phyloP scores from a whole-genome alignment of 306 rosid genomes.

The Trifolium fragiferum region DNA sequence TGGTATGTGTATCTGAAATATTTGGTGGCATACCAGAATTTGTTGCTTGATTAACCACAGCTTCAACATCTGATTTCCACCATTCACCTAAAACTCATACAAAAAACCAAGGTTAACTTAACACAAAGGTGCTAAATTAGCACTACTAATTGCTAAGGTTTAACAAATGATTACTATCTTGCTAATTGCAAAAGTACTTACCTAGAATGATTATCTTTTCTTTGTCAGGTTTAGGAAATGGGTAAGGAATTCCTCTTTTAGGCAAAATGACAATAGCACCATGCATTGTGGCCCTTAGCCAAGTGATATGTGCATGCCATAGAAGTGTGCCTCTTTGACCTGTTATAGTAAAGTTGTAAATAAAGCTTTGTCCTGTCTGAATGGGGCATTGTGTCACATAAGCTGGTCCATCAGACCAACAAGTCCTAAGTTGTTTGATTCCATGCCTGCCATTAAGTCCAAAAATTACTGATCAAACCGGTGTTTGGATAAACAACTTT shows the following conservation, averaged over 20 bases:
- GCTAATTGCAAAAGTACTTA: slow-evolving; percentile 8
- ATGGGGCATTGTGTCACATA: slow-evolving; percentile 82
- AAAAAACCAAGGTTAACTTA: slow-evolving; percentile 17
- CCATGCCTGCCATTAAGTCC: slow-evolving; percentile 63
- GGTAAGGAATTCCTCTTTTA: slow-evolving; percentile 65
- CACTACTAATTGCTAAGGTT: background rate
- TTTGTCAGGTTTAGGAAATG: slow-evolving; percentile 65
- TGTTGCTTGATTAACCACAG: slow-evolving; percentile 55
- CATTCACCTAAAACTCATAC: slow-evolving; percentile 59
- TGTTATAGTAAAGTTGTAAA: slow-evolving; percentile 67
- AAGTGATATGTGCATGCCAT: slow-evolving; percentile 85
- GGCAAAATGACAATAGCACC: slow-evolving; percentile 79
- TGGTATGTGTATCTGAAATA: slow-evolving; percentile 73
- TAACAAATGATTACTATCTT: background rate
- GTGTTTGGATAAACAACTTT: too few relatives aligned
- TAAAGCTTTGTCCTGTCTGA: slow-evolving; percentile 61
- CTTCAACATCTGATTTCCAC: slow-evolving; percentile 88
- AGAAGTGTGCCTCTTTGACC: slow-evolving; percentile 84
- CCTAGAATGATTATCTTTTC: slow-evolving; percentile 67
- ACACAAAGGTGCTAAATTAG: too few relatives aligned
- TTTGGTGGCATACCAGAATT: slow-evolving; percentile 66
- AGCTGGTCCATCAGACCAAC: slow-evolving; percentile 86
- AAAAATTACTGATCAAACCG: slow-evolving; percentile 4
- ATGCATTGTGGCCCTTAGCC: slow-evolving; percentile 76
- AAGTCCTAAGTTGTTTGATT: slow-evolving; percentile 57